Conservation (phyloP, 441 rosid genomes). For the Corymbia calophylla region DNA sequence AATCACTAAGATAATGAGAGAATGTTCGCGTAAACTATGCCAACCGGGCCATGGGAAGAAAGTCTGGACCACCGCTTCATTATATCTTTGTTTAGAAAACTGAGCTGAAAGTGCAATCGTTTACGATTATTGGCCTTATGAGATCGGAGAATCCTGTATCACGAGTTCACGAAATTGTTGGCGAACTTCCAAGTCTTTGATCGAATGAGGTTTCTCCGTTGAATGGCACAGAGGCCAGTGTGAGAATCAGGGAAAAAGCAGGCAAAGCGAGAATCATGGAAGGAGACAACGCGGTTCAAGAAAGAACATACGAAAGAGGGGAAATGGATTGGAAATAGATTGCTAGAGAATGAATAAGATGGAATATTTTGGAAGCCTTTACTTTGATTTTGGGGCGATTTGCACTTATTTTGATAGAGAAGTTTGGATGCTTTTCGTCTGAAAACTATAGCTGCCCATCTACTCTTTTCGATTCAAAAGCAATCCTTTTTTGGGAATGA, state of each 20-base stretch:
- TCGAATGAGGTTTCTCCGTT: background rate
- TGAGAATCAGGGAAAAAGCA: background rate
- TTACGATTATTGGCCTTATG: background rate
- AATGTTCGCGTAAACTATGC: background rate
- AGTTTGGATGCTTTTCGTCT: background rate
- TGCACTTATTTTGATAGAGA: background rate
- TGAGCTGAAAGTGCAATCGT: background rate
- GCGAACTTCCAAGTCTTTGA: background rate
- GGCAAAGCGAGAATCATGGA: background rate
- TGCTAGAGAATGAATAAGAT: background rate
- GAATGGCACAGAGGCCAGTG: background rate
- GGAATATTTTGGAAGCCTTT: background rate
- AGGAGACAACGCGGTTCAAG: background rate
- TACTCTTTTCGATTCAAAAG: background rate
- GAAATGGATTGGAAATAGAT: background rate
- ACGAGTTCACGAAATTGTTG: background rate
- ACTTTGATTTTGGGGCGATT: background rate
- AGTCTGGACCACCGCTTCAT: background rate
- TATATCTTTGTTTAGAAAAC: background rate
- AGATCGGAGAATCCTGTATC: background rate
- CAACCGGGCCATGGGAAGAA: background rate
- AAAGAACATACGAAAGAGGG: background rate
- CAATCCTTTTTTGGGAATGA: background rate
- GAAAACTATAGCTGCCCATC: background rate
- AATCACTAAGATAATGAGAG: background rate